phyloP scores from a whole-genome alignment of 805 yeast species.

The Lachancea fermentati region DNA sequence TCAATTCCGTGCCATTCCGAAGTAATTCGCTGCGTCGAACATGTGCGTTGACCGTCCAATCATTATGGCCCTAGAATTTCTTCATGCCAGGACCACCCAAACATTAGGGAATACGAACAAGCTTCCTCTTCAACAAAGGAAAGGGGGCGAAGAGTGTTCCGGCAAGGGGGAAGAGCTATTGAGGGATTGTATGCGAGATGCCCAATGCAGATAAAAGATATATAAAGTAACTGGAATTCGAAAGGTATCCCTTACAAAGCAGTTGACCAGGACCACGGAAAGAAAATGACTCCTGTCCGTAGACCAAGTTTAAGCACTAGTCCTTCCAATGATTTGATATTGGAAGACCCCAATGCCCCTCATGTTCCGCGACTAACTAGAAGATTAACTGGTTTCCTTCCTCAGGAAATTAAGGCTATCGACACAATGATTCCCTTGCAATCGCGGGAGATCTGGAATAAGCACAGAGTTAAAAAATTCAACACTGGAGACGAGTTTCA shows the following conservation, averaged over 20 bases:
- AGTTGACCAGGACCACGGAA: not conserved
- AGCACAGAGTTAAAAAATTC: constrained; percentile 52
- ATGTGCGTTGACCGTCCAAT: not conserved
- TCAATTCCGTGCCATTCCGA: too few relatives aligned
- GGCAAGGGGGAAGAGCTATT: not conserved
- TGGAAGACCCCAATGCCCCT: constrained; percentile 31
- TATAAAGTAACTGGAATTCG: constrained; percentile 1
- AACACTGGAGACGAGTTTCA: constrained; percentile 54
- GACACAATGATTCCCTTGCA: constrained; percentile 77
- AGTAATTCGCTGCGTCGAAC: too few relatives aligned
- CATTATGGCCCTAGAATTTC: not conserved
- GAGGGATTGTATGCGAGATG: not conserved
- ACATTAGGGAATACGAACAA: not conserved
- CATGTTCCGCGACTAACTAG: constrained; percentile 48
- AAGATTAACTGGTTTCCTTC: constrained; percentile 85
- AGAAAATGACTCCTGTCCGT: constrained; percentile 15
- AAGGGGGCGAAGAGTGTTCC: not conserved
- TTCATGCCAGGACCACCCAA: not conserved
- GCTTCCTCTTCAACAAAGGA: not conserved
- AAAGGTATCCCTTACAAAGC: not conserved
- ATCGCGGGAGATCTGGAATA: constrained; percentile 73
- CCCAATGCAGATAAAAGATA: not conserved
- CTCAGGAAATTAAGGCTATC: constrained; percentile 77
- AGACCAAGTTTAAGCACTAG: constrained; percentile 15
- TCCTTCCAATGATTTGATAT: constrained; percentile 26